Percentiles rank a stretch among this genome's conserved stretches.
Conservation (phyloP, 1,284 basidiomycete genomes). For the Grifola frondosa region DNA sequence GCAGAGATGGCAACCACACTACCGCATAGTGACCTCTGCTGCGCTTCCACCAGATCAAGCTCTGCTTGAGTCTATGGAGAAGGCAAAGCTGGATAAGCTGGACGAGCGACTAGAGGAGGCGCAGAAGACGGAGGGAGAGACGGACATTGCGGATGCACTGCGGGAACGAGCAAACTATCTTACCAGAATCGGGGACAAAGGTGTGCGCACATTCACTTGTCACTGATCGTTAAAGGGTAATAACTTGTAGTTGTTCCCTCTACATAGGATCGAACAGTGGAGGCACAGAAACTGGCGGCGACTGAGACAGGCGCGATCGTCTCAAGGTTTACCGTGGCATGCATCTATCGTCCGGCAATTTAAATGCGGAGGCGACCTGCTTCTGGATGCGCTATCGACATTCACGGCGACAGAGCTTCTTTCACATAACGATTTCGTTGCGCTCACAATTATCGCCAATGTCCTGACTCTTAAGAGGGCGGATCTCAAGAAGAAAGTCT, state of each 20-base stretch:
- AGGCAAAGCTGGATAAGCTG: slow-evolving; percentile 76
- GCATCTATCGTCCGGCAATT: slow-evolving; percentile 81
- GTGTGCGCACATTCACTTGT: slow-evolving; percentile 38
- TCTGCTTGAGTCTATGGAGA: slow-evolving; percentile 70
- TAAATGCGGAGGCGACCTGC: slow-evolving; percentile 67
- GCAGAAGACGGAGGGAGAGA: slow-evolving; percentile 90
- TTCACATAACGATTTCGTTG: slow-evolving; percentile 90
- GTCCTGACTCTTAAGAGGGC: slow-evolving; percentile 79
- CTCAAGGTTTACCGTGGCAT: slow-evolving; percentile 95
- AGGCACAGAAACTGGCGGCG: slow-evolving; percentile 90
- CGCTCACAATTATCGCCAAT: slow-evolving; percentile 81
- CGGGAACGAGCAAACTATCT: slow-evolving; percentile 86
- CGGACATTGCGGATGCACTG: slow-evolving; percentile 88
- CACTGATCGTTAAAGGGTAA: slow-evolving; percentile 1
- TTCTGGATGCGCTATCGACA: slow-evolving; percentile 90
- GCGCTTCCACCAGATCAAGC: slow-evolving; percentile 52
- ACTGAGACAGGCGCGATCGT: slow-evolving; percentile 96
- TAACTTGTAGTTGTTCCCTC: background rate
- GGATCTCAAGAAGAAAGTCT: slow-evolving; percentile 92
- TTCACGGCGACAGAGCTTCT: slow-evolving; percentile 93
- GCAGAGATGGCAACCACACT: slow-evolving; percentile 86
- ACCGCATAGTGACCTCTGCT: slow-evolving; percentile 53
- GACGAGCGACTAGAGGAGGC: slow-evolving; percentile 81
- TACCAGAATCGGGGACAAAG: slow-evolving; percentile 91
- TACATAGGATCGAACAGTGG: slow-evolving; percentile 68